A percentile compares a stretch with the other conserved stretches of the same genome.
Conservation (phyloP, 2,329 filamentous ascomycete genomes). For the Calonectria montana region DNA sequence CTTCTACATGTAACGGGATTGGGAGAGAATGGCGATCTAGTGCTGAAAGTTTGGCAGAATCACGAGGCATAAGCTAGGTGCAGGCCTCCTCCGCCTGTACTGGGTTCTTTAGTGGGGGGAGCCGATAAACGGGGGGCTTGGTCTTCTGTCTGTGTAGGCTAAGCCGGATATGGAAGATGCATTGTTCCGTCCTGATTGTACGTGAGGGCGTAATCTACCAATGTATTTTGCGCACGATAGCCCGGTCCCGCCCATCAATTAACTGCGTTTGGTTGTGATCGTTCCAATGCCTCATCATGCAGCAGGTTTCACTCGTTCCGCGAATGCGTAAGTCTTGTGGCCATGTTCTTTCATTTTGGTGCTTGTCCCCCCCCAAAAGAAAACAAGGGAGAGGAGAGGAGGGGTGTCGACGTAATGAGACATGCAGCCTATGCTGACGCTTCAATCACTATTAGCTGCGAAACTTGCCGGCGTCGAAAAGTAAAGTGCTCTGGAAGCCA, state of each 20-base stretch:
- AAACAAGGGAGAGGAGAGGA: not conserved
- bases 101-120: not conserved
- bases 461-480: slow-evolving; percentile 41
- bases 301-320: slow-evolving; percentile 26
- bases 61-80: not conserved
- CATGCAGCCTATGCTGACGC: not conserved
- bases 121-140: not conserved
- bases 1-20: too few relatives aligned
- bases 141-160: not conserved
- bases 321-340: slow-evolving; percentile 30
- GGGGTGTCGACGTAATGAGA: not conserved
- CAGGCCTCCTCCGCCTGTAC: not conserved
- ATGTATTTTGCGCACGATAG: not conserved
- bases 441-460: slow-evolving; percentile 25
- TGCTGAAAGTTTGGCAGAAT: not conserved
- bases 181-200: slow-evolving; percentile 1
- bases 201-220: not conserved
- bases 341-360: not conserved
- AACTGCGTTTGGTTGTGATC: not conserved
- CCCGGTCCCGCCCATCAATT: not conserved
- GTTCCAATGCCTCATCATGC: slow-evolving; percentile 8
- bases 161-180: slow-evolving; percentile 9
- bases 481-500: slow-evolving; percentile 44
- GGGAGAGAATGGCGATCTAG: too few relatives aligned
- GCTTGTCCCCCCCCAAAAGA: not conserved